These are phyloP conservation scores for Eurotiales sp. DNA, from an alignment of 2,329 filamentous ascomycete genomes.

Conservation along the genomic window DNA sequence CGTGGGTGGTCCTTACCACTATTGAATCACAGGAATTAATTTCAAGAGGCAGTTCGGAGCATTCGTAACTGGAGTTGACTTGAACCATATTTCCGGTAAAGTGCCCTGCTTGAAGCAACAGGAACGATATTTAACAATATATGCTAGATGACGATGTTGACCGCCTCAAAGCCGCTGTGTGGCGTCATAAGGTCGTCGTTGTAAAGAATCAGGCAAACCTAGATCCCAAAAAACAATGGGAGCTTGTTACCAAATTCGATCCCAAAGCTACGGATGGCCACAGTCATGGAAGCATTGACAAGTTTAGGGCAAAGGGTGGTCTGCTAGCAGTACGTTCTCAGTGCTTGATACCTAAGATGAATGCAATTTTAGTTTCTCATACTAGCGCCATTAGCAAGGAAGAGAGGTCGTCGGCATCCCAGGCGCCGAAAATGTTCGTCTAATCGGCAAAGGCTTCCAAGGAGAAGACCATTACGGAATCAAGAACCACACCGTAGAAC, in stretches of 20 bases:
- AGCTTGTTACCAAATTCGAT: conserved; percentile 7
- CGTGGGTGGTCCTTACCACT: neutral
- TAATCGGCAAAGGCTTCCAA: conserved; percentile 13
- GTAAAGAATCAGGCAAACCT: conserved; percentile 8
- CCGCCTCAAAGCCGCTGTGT: conserved; percentile 10
- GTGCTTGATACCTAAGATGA: neutral
- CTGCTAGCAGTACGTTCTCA: conserved; percentile 5
- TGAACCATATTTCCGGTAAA: conserved; percentile 11
- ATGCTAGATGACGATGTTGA: conserved; percentile 9
- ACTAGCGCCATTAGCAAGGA: conserved; percentile 3
- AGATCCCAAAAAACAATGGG: conserved; percentile 12
- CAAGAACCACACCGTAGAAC: conserved; percentile 11
- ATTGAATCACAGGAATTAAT: neutral
- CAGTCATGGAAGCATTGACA: conserved; percentile 10
- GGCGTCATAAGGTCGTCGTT: conserved; percentile 10
- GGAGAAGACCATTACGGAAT: conserved; percentile 11
- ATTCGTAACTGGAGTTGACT: conserved; percentile 6
- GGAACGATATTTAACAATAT: neutral
- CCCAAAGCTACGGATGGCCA: conserved; percentile 11
- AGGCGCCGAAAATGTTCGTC: conserved; percentile 12
- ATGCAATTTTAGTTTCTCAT: neutral
- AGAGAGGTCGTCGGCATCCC: conserved; percentile 14
- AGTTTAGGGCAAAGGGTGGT: conserved; percentile 9
- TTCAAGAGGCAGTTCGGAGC: conserved; percentile 7
- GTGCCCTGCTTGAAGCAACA: neutral